Conservation (phyloP, 1,139 yeast species). For the Scheffersomyces illinoinensis region DNA sequence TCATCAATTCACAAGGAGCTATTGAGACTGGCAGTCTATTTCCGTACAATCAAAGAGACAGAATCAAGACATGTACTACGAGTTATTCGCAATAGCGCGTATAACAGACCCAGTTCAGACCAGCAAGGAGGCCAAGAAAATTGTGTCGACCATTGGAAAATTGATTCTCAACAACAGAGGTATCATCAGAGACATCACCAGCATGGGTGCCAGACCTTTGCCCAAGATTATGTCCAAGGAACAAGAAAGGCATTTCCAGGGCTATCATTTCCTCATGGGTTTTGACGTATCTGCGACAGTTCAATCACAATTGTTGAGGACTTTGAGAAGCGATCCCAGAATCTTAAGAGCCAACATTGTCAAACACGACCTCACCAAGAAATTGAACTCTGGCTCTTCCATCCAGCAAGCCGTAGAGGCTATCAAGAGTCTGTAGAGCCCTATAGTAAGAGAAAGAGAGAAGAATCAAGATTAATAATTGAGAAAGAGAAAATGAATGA, state of each 20-base stretch:
- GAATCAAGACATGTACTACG: constrained; percentile 73
- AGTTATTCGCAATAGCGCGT: constrained; percentile 87
- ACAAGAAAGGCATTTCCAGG: constrained; percentile 88
- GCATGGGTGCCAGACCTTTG: constrained; percentile 74
- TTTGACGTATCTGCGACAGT: constrained; percentile 87
- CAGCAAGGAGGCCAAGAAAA: constrained; percentile 65
- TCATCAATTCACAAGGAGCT: background rate
- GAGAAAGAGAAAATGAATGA: background rate
- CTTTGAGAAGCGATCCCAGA: constrained; percentile 86
- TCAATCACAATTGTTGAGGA: constrained; percentile 80
- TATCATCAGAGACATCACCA: constrained; percentile 77
- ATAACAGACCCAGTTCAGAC: constrained; percentile 56
- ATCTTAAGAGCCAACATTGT: constrained; percentile 76
- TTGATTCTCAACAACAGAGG: constrained; percentile 88
- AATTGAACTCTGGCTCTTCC: constrained; percentile 56
- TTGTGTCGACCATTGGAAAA: constrained; percentile 80
- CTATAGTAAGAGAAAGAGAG: background rate
- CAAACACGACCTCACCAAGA: constrained; percentile 61
- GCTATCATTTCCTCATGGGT: constrained; percentile 80
- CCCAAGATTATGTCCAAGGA: constrained; percentile 84
- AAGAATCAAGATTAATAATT: background rate
- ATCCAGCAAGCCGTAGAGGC: constrained; percentile 34
- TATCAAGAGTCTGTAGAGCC: constrained; percentile 8
- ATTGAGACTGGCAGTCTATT: background rate
- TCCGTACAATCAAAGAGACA: background rate